Conservation (phyloP, 768 basidiomycete genomes). For the Psilocybe azurescens region DNA sequence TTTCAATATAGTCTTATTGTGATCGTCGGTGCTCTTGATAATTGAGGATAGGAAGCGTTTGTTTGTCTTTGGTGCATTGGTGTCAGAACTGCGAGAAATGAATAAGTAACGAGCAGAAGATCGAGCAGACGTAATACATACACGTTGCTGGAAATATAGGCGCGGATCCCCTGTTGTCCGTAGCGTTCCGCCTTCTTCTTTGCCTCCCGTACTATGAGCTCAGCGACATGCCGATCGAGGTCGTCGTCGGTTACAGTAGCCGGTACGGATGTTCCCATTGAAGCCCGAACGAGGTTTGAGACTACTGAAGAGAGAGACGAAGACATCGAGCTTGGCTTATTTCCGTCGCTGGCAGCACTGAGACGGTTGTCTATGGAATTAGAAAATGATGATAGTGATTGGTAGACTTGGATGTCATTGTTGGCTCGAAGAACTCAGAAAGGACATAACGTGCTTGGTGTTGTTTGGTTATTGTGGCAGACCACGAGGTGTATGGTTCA, state of each 20-base stretch:
- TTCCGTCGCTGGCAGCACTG: not conserved
- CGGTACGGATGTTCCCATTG: constrained; percentile 71
- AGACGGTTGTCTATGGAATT: not conserved
- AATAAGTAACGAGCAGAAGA: not conserved
- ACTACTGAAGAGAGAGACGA: constrained; percentile 87
- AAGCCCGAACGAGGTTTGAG: constrained; percentile 77
- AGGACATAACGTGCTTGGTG: constrained; percentile 6
- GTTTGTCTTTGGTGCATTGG: constrained; percentile 78
- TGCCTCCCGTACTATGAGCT: constrained; percentile 91
- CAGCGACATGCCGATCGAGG: constrained; percentile 90
- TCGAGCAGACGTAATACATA: constrained; percentile 30
- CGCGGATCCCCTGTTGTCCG: constrained; percentile 75
- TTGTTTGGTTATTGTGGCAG: constrained; percentile 8
- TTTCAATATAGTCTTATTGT: constrained; percentile 84
- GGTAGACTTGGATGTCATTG: not conserved
- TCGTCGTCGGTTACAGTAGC: constrained; percentile 76
- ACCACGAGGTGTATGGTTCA: not conserved
- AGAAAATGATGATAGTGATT: not conserved
- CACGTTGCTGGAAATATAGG: constrained; percentile 68
- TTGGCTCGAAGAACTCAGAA: not conserved
- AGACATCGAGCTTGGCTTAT: constrained; percentile 24
- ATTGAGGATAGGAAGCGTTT: constrained; percentile 86
- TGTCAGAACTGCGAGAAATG: constrained; percentile 54
- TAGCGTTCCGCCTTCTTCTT: constrained; percentile 89
- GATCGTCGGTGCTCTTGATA: constrained; percentile 93